Base-by-base conservation (phyloP, 2,329 filamentous ascomycete species). In the Neonectria sp. region DNA sequence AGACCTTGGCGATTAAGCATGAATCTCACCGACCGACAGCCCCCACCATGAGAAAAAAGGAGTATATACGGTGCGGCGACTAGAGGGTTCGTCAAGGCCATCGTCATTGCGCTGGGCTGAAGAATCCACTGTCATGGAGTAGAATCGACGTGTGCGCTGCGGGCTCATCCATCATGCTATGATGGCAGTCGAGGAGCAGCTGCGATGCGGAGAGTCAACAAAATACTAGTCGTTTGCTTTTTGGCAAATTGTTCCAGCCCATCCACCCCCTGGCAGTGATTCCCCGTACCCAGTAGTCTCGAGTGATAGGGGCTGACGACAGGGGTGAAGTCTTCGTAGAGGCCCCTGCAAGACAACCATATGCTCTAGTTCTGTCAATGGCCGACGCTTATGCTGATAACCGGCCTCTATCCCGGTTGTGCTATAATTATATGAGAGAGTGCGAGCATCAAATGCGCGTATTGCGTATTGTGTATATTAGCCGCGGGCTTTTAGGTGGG, bases 211-310 rank as follows among this genome's bases (percentile, higher is more conserved):
- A 70, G 71, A 73, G 62, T 75, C 71, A 72, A 72, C 65, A 65
- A 74, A 73, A 76, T 74, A 71, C 71, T 68, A 76, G 73, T 74
- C 70, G 74, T 69, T 73, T 73, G 70, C 58, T 53, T 63, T 53
- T 59, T 72, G 68, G 55, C 55, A 67, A 43, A 29, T 55, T 66
- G 51, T 51, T 37, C 58, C 46, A 33, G 21, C 33, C 31, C 31
- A 9, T 29, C 49, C 51, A 59, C 56, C 29, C 29, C 49, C n/a
- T 53, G 29, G 37, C 21, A 25, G 31, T 53, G 31, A 53, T 53
- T 35, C 51, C 2, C 25, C 51, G 49, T 53, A 33, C 49, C 6
- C 4, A 33, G 29, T 24, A 21, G 11, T 31, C 48, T 4, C 9
- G 24, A 51, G 51, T 53, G 11, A 12, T 13, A 21, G 49, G 51